Percentiles rank a stretch among this genome's conserved stretches.
phyloP scores from a whole-genome alignment of 2,329 filamentous ascomycete species.

The Zymoseptoria crescenta region DNA sequence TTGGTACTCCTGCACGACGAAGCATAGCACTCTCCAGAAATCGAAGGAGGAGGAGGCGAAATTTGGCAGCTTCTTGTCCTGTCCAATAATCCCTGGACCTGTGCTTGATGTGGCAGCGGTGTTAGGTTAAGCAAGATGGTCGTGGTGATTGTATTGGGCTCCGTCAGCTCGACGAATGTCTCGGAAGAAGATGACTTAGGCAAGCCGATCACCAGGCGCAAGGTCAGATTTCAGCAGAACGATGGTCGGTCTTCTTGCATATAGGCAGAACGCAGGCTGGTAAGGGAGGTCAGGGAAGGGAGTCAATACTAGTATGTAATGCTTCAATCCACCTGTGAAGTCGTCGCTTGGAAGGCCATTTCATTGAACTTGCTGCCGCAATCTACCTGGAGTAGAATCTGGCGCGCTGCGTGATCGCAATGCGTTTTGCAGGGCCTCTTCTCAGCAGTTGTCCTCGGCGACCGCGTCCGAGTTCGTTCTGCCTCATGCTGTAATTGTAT shows the following conservation, averaged over 20 bases:
- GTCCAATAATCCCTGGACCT: neutral
- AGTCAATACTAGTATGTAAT: neutral
- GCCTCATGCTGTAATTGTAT: conserved; percentile 15
- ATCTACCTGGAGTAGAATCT: neutral
- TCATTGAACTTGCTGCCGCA: neutral
- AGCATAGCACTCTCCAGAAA: no score
- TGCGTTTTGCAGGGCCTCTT: neutral
- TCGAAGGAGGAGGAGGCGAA: no score
- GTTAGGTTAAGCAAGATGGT: neutral
- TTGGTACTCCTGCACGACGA: no score
- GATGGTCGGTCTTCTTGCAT: no score
- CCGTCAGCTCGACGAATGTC: neutral
- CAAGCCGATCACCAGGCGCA: neutral
- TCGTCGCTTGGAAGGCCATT: neutral
- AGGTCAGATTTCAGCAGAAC: neutral
- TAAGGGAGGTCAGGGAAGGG: neutral
- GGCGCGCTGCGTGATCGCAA: neutral
- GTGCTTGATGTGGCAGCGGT: neutral
- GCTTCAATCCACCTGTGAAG: neutral
- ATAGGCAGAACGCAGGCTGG: no score
- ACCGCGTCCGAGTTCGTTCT: neutral
- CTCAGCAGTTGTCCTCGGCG: neutral
- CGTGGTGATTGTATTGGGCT: neutral
- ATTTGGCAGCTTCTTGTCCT: neutral
- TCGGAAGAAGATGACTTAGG: neutral